A percentile compares a stretch with the other conserved stretches of the same genome.
These are phyloP conservation scores for Talaromyces sp. DNA, from an alignment of 2,329 filamentous ascomycete species.

Conservation along the genomic window DNA sequence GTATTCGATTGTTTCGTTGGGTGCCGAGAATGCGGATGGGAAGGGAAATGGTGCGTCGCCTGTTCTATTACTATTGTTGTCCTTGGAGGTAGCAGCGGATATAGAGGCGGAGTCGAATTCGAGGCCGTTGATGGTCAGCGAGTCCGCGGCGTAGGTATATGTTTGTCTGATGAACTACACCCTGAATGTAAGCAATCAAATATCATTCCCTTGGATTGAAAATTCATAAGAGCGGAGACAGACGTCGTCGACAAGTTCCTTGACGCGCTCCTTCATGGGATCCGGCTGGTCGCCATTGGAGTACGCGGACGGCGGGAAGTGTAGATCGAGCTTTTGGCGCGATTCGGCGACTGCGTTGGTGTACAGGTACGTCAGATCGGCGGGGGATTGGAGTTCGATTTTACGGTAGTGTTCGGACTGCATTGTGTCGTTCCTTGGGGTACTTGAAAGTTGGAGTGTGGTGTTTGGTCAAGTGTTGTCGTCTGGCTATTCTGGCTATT, in stretches of 20 bases:
- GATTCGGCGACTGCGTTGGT: slow-evolving; percentile 45
- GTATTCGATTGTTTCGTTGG: slow-evolving; percentile 45
- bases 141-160: slow-evolving; percentile 42
- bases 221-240: too few species aligned
- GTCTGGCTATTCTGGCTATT: background rate
- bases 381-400: slow-evolving; percentile 50
- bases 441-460: too few species aligned
- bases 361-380: slow-evolving; percentile 50
- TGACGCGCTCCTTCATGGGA: slow-evolving; percentile 44
- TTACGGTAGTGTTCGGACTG: slow-evolving; percentile 42
- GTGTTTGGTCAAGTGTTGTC: background rate
- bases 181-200: background rate
- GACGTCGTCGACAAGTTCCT: slow-evolving; percentile 42
- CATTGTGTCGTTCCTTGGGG: background rate
- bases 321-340: slow-evolving; percentile 48
- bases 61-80: too few species aligned
- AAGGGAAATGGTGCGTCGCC: slow-evolving; percentile 26
- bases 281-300: slow-evolving; percentile 34
- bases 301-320: slow-evolving; percentile 46
- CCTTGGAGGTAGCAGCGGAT: background rate
- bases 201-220: background rate
- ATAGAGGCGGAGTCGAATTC: slow-evolving; percentile 29
- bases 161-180: slow-evolving; percentile 44
- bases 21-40: slow-evolving; percentile 33
- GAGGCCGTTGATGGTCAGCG: slow-evolving; percentile 49